Percentiles rank a stretch among this genome's conserved stretches.
These are phyloP conservation scores for Boechera retrofracta DNA, from an alignment of 345 rosid species.

Conservation along the genomic window DNA sequence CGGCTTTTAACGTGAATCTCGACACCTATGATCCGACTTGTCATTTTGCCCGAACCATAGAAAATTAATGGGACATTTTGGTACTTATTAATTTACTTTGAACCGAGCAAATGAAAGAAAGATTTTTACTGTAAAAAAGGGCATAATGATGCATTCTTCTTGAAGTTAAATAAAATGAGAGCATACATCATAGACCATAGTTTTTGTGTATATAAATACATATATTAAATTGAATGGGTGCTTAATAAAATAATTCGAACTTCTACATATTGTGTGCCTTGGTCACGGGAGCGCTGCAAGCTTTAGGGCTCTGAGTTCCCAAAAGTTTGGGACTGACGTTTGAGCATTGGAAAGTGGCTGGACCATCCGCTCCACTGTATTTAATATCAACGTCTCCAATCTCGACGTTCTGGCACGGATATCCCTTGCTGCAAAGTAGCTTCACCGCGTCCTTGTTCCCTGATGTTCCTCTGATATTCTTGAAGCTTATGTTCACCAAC, in stretches of 20 bases:
- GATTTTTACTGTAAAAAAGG: background rate
- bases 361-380: constrained; percentile 47
- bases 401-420: constrained; percentile 53
- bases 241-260: background rate
- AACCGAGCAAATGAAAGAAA: background rate
- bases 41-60: background rate
- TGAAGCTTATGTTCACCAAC: constrained; percentile 38
- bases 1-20: background rate
- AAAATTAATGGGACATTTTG: background rate
- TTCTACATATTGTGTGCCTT: constrained; percentile 27
- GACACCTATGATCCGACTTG: background rate
- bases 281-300: constrained; percentile 39
- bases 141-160: constrained; percentile 9
- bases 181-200: constrained; percentile 31
- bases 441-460: constrained; percentile 50
- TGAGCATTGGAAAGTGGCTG: constrained; percentile 47
- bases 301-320: constrained; percentile 43
- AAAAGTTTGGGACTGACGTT: constrained; percentile 51
- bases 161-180: background rate
- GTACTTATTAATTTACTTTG: background rate
- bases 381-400: constrained; percentile 48
- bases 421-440: constrained; percentile 54
- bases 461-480: constrained; percentile 55
- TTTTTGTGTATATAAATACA: background rate
- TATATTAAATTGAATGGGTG: constrained; percentile 17